These are phyloP conservation scores for Coix lacrymajobi DNA, from an alignment of 176 grass and related monocot species.

Conservation along the genomic window DNA sequence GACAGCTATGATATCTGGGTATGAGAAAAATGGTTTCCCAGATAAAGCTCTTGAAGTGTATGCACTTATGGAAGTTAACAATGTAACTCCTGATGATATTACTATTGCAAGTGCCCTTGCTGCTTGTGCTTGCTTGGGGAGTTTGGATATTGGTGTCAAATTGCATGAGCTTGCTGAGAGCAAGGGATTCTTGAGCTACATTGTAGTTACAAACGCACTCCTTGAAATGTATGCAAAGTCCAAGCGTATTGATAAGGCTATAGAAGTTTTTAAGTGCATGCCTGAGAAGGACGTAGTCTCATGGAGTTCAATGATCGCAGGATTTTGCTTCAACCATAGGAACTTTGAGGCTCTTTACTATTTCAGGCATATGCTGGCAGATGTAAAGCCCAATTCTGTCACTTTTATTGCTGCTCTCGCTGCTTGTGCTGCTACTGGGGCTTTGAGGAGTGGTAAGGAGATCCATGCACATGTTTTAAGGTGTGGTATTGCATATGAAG, in stretches of 20 bases:
- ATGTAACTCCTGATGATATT: conserved; percentile 66
- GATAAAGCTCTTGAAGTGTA: conserved; percentile 81
- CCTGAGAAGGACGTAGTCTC: conserved; percentile 79
- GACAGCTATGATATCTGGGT: conserved; percentile 96
- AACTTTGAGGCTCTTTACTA: conserved; percentile 78
- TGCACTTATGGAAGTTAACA: conserved; percentile 60
- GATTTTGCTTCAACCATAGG: conserved; percentile 76
- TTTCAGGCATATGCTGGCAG: conserved; percentile 71
- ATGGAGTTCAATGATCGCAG: conserved; percentile 80
- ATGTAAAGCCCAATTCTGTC: conserved; percentile 77
- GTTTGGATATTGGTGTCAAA: conserved; percentile 67
- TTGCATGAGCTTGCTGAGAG: conserved; percentile 60
- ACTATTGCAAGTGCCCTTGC: conserved; percentile 67
- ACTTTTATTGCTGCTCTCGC: conserved; percentile 69
- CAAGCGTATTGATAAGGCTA: conserved; percentile 68
- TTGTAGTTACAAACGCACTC: conserved; percentile 58
- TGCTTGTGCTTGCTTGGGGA: conserved; percentile 64
- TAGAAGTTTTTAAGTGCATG: conserved; percentile 75
- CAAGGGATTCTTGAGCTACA: conserved; percentile 44
- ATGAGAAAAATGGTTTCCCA: conserved; percentile 71
- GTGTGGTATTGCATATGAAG: conserved; percentile 50
- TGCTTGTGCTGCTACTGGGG: conserved; percentile 71
- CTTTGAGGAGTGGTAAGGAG: conserved; percentile 75
- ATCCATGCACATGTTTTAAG: conserved; percentile 83
- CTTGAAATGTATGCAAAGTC: conserved; percentile 92